Evolutionary conservation across 805 yeast genomes (phyloP).

Genomic region (Pichia rugopelliculosa): DNA sequence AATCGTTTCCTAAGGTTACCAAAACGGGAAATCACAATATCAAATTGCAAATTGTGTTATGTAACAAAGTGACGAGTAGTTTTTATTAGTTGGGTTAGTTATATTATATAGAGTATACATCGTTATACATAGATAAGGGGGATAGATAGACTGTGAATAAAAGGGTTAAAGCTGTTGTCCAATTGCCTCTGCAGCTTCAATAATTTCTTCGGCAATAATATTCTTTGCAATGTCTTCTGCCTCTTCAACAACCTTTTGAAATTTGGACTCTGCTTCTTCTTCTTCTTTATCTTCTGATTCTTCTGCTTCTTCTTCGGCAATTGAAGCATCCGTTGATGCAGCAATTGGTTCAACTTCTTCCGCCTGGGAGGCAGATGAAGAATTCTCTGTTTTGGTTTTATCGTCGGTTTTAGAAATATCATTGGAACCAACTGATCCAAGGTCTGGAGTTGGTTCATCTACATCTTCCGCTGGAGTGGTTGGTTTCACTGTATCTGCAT

Average conservation of each 20-base stretch:
- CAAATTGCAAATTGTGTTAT: too few relatives aligned
- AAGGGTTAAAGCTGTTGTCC: constrained; percentile 7
- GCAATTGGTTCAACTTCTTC: constrained; percentile 1
- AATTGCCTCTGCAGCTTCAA: constrained; percentile 10
- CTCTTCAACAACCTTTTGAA: constrained; percentile 2
- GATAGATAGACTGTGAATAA: background rate
- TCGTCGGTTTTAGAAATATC: constrained; percentile 1
- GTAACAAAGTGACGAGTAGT: too few relatives aligned
- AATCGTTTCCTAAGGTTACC: too few relatives aligned
- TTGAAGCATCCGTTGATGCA: background rate
- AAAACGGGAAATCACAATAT: too few relatives aligned
- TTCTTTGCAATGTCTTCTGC: constrained; percentile 1
- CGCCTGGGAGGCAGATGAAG: background rate
- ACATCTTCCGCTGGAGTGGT: constrained; percentile 7
- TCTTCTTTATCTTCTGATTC: too few relatives aligned
- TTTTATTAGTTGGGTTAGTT: too few relatives aligned
- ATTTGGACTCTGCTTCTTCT: background rate
- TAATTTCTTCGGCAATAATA: constrained; percentile 4
- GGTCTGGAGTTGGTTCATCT: constrained; percentile 5
- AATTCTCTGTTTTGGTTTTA: constrained; percentile 1
- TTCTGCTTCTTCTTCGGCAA: background rate
- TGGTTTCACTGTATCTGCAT: background rate
- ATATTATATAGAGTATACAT: background rate
- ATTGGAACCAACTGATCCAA: background rate
- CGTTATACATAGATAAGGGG: background rate